Evolutionary conservation across 2,329 filamentous ascomycete genomes (phyloP).

Genomic region (Cladosporium colombiae): DNA sequence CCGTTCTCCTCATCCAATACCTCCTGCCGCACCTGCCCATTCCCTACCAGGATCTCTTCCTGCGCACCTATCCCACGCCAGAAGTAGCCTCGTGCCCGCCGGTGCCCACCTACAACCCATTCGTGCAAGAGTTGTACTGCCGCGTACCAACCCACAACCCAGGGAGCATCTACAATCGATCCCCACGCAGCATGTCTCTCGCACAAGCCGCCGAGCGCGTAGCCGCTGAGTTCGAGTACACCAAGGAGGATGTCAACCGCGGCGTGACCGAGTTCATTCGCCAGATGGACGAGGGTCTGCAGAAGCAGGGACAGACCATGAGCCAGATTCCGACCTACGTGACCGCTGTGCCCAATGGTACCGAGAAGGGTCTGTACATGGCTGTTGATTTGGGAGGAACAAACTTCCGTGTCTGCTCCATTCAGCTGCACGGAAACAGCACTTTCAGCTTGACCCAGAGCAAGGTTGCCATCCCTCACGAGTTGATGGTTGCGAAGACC

Average conservation of each 20-base stretch:
- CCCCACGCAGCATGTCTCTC: constrained; percentile 52
- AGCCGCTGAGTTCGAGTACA: constrained; percentile 82
- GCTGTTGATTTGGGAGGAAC: constrained; percentile 97
- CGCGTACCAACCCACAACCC: constrained; percentile 33
- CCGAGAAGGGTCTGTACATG: constrained; percentile 96
- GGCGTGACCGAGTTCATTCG: constrained; percentile 82
- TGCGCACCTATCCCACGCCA: constrained; percentile 22
- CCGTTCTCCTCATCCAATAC: constrained; percentile 29
- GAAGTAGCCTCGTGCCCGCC: constrained; percentile 34
- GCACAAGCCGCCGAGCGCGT: constrained; percentile 75
- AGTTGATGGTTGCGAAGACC: constrained; percentile 87
- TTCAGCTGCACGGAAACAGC: constrained; percentile 88
- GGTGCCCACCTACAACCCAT: constrained; percentile 34
- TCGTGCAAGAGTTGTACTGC: constrained; percentile 40
- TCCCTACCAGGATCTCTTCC: constrained; percentile 25
- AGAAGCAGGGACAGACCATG: constrained; percentile 75
- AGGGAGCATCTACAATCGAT: constrained; percentile 32
- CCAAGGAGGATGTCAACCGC: constrained; percentile 73
- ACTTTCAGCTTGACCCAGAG: constrained; percentile 92
- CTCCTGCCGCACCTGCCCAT: constrained; percentile 27
- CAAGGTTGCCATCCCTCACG: constrained; percentile 86
- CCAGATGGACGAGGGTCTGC: constrained; percentile 86
- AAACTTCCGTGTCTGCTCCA: constrained; percentile 96
- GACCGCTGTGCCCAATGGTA: constrained; percentile 92
- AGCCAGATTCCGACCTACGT: constrained; percentile 98